Evolutionary conservation across 2,329 filamentous ascomycete genomes (phyloP), one percentile per base, ranked within the genome.

Genomic region (Talaromyces sp.): DNA sequence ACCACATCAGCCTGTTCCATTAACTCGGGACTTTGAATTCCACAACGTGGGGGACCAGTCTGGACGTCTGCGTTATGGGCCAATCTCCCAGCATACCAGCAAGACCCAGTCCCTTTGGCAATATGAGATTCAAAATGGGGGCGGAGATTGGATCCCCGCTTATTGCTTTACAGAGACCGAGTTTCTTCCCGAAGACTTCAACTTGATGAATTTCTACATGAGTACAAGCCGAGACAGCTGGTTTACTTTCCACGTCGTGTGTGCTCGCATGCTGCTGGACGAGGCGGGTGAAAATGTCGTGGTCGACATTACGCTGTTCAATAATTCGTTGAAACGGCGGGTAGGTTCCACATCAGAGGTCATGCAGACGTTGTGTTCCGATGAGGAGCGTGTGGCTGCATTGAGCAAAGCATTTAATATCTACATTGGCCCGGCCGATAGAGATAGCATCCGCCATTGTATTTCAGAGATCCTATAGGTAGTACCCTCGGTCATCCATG

Each of bases 121-220:
- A 9, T 48, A 48, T 48, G 46, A 48, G 11, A 40, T 33, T 9
- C 14, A 36, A 4, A 48, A 48, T 41, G 24, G 46, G 13, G 35
- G 24, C 8, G 46, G n/a, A 24, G 45, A 54, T 2, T 90, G 85
- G 81, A 74, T 77, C 33, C 75, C 80, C 2, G 81, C 77, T 45
- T 89, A 88, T 66, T 80, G 77, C 54, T 89, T 89, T 64, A 77
- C 78, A 1, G 81, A 86, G 58, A 74, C 78, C 14, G 84, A 87
- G 67, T 87, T 86, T 65, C 65, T 81, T 19, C 77, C 76, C 6
- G 65, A 70, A 20, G 85, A 87, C 68, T 87, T 82, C 60, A 76
- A 78, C 42, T 75, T 85, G 4, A 75, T 85, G 72, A 54, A 52
- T 32, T 60, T 49, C 22, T 62, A 54, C 33, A 60, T 53, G 52